phyloP scores from a whole-genome alignment of 352 stramenopile species.

The Nothophytophthora sp. region DNA sequence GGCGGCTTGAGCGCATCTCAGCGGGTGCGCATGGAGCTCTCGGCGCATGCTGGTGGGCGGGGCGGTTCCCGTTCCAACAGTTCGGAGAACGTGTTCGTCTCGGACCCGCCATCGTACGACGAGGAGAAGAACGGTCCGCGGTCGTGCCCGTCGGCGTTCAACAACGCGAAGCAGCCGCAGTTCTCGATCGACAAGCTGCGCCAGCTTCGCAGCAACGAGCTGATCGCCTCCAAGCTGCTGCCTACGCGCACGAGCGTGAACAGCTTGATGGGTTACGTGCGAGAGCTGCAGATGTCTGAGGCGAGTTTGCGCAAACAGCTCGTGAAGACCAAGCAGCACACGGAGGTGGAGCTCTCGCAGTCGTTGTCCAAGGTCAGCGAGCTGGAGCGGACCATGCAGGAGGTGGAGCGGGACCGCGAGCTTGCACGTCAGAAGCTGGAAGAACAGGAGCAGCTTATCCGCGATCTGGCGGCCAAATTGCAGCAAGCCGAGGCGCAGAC shows the following conservation, averaged over 20 bases:
- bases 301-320: slow-evolving; percentile 61
- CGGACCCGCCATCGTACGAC: slow-evolving; percentile 24
- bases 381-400: slow-evolving; percentile 48
- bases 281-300: slow-evolving; percentile 70
- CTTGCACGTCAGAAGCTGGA: slow-evolving; percentile 29
- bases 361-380: slow-evolving; percentile 41
- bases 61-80: slow-evolving; percentile 30
- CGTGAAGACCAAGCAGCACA: slow-evolving; percentile 49
- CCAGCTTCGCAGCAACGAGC: slow-evolving; percentile 32
- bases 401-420: slow-evolving; percentile 37
- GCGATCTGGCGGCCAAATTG: slow-evolving; percentile 36
- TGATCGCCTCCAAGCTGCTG: slow-evolving; percentile 60
- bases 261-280: slow-evolving; percentile 77
- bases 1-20: slow-evolving; percentile 56
- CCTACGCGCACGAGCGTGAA: slow-evolving; percentile 59
- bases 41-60: slow-evolving; percentile 29
- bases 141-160: slow-evolving; percentile 42
- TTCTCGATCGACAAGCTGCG: slow-evolving; percentile 29
- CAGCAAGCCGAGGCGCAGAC: slow-evolving; percentile 25
- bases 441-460: slow-evolving; percentile 50
- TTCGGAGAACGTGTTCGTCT: slow-evolving; percentile 32
- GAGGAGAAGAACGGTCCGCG: slow-evolving; percentile 39
- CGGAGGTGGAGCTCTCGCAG: slow-evolving; percentile 48
- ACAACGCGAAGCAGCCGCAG: slow-evolving; percentile 29
- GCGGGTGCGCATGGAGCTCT: slow-evolving; percentile 56